Evolutionary conservation across 805 yeast species (phyloP).

Genomic region (Kodamaea nitidulidarum): DNA sequence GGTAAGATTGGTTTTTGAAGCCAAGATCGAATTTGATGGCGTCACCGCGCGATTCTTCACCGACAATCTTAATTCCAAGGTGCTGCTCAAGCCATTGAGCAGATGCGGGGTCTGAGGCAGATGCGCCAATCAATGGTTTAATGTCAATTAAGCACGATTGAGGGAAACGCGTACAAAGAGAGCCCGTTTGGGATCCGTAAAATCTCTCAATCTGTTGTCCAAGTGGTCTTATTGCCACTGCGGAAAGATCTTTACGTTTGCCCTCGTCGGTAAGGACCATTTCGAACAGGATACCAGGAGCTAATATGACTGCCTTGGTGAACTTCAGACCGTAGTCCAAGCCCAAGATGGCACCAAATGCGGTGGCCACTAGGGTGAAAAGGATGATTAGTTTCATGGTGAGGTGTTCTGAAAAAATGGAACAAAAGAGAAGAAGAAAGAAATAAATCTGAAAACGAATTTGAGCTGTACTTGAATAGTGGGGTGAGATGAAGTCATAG

Average conservation of each 20-base stretch:
- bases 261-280: conserved; percentile 86
- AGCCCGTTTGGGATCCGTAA: conserved; percentile 72
- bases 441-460: not conserved
- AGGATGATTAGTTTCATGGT: conserved; percentile 6
- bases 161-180: conserved; percentile 72
- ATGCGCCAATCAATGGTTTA: conserved; percentile 69
- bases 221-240: conserved; percentile 55
- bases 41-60: conserved; percentile 36
- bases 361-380: conserved; percentile 8
- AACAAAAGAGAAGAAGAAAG: not conserved
- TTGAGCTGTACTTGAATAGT: too few relatives aligned
- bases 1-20: conserved; percentile 25
- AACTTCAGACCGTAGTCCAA: conserved; percentile 86
- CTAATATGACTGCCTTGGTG: conserved; percentile 82
- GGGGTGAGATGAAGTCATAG: too few relatives aligned
- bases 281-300: conserved; percentile 87
- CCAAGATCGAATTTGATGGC: conserved; percentile 56
- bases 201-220: conserved; percentile 53
- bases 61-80: conserved; percentile 53
- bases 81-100: conserved; percentile 48
- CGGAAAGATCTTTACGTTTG: conserved; percentile 83
- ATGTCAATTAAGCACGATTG: conserved; percentile 58
- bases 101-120: conserved; percentile 45
- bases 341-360: conserved; percentile 68
- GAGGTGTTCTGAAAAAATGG: conserved; percentile 2